Base-by-base conservation (phyloP, 257 asterid species). In the Jasminum sambac region DNA sequence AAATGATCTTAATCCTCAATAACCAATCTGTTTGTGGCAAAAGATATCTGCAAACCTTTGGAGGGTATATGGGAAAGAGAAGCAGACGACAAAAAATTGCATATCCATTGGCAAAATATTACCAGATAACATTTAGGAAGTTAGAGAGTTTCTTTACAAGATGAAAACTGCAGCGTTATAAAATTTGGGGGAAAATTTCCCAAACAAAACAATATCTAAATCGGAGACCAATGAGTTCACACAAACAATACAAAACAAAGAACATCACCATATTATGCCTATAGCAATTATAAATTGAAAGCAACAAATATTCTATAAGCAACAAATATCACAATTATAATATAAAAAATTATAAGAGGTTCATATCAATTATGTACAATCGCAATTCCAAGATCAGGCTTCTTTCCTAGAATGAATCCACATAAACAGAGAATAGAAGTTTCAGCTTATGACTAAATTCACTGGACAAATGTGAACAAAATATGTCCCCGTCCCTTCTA, bases 21-120 rank as follows among this genome's bases (percentile, higher is more conserved):
- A 30, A 68, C 64, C 64, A 68, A 16, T 36, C 61, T 21, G 62
- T 67, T 12, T 12, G 39, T 36, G 69, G 74, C 73, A 74, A 64
- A 37, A 72, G 65, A 64, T 58, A 79, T 77, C 85, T 81, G 82
- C 85, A 81, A 46, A 59, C 73, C 60, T 77, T 73, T 77, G 70
- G 60, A 70, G 46, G 74, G 64, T 70, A 78, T 68, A 78, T 50
- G 67, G 73, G 76, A 69, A 69, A 74, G 67, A 63, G 58, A 72
- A 41, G 38, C 30, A 46, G 57, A 67, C 72, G 44, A 37, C 48
- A 43, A 21, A 13, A 55, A 21, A 8, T 9, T 19, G 62, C 62
- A 55, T 19, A 23, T 55, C 62, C 62, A 55, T 19, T 5, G 30
- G 62, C 16, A 55, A 55, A 55, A 55, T 23, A 9, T 23, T 55